Base-by-base conservation (phyloP, 345 rosid species). In the Ceriops decandra region DNA sequence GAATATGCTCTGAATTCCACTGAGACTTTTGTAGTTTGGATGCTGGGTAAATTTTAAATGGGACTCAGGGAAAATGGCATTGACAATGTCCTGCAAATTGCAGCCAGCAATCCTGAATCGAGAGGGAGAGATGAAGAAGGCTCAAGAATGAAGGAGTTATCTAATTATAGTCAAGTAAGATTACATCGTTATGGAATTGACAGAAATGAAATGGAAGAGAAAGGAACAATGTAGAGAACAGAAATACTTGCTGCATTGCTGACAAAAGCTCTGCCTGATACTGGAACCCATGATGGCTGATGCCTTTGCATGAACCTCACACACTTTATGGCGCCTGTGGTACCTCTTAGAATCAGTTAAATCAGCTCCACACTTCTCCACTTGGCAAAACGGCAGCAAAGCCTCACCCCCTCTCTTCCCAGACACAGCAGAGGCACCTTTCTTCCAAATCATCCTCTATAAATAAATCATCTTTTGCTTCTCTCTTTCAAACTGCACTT, bases 231-330 rank as follows among this genome's bases (percentile, higher is more conserved):
- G 8, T 6, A 15, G 17, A 26, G 5, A 62, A 33, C 47, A 59
- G n/a, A 52, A 30, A 35, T 69, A 90, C 98, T 96, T 90, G 96
- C 98, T 93, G 85, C 97, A 93, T 83, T 90, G 98, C 74, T 90
- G 97, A 71, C 97, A 90, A 75, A 90, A 88, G 62, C 93, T 81
- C 75, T 93, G 95, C 77, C 84, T 78, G 69, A 80, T 79, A 2
- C 92, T 92, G 22, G 84, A 80, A 70, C 90, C 87, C 63, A 74
- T 57, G 63, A 83, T 90, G 52, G 77, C 67, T 3, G 87, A 72
- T 22, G 92, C 86, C 84, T 93, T 90, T 42, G 97, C 82, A 75
- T 93, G 97, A 81, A 81, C 57, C 79, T 89, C 97, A 60, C 97
- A 93, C 53, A 93, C 98, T 85, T 73, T 90, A 76, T 90, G 98